Evolutionary conservation across 805 yeast genomes (phyloP), one percentile per base, ranked within the genome.

Genomic region (Wickerhamomyces rabaulensis): DNA sequence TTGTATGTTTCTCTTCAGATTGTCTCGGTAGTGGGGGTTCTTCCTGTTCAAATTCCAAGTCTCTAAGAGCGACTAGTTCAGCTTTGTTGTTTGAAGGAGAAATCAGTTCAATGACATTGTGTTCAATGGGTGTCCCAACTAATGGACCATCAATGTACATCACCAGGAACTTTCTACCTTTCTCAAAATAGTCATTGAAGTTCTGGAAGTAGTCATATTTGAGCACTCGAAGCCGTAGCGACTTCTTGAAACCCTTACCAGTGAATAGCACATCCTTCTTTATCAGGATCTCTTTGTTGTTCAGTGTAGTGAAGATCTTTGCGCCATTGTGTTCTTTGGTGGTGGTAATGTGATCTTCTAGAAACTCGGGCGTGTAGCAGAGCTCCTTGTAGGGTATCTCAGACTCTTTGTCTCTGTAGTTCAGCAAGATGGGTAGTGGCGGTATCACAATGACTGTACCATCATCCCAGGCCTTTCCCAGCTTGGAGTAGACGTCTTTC

Each of bases 391-490:
- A 70, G 3, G 71, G 58, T 2, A 61, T 44, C 9, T 71, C 67
- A 0, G 75, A 48, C 17, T 64, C 70, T 12, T 49, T 45, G 44
- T 77, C 81, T 16, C 57, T 60, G 48, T 63, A 68, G 43, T 70
- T 61, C 40, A 66, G 56, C 10, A 85, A 65, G 3, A 74, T 63
- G 23, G 64, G 58, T 1, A 84, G 66, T 6, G 80, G 78, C 0
- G 95, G 95, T 1, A 84, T 80, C n/a, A 87, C 59, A 13, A 87
- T 70, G 58, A 73, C 80, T n/a, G 74, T 75, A 17, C 70, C 71
- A 35, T 83, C 50, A 62, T 64, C 39, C 57, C 61, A 46, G 23
- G 53, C 39, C 9, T 41, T 37, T 2, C 70, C 55, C 21, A 84
- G 56, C 42, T 63, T 71, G 4, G 64, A 58, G 33, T 80, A 69